A percentile compares a stretch with the other conserved stretches of the same genome.
Conservation (phyloP, 2,329 filamentous ascomycete species). For the Phialophora expanda region DNA sequence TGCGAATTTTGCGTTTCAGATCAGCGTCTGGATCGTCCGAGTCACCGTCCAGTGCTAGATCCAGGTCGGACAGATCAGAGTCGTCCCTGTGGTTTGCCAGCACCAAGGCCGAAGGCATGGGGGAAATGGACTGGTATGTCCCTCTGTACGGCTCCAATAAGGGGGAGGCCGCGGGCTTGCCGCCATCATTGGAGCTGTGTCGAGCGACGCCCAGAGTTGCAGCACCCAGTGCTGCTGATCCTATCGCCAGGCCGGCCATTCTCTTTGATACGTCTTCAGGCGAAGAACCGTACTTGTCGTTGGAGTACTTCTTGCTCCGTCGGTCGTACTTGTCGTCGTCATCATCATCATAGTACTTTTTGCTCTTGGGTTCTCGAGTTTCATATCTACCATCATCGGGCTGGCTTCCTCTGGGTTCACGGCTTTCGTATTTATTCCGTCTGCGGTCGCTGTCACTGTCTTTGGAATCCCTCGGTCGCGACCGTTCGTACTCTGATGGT, state of each 20-base stretch:
- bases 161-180: conserved; percentile 74
- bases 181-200: conserved; percentile 43
- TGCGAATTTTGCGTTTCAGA: conserved; percentile 44
- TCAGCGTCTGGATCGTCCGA: conserved; percentile 43
- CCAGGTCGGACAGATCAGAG: conserved; percentile 55
- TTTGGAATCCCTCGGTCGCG: conserved; percentile 11
- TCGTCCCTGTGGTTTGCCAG: conserved; percentile 64
- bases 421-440: conserved; percentile 18
- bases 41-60: conserved; percentile 42
- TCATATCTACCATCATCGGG: conserved; percentile 29
- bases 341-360: conserved; percentile 29
- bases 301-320: conserved; percentile 2
- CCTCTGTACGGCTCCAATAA: conserved; percentile 90
- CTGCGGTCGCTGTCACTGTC: conserved; percentile 36
- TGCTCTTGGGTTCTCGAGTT: conserved; percentile 32
- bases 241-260: conserved; percentile 41
- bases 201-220: conserved; percentile 46
- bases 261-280: conserved; percentile 34
- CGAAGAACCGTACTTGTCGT: conserved; percentile 29
- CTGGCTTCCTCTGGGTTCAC: conserved; percentile 19
- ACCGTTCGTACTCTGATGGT: conserved; percentile 26
- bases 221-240: conserved; percentile 45
- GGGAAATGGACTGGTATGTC: conserved; percentile 91
- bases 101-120: conserved; percentile 82
- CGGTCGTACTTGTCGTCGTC: conserved; percentile 16